Base-by-base conservation (phyloP, 2,329 filamentous ascomycete species). In the Chalara sp. region DNA sequence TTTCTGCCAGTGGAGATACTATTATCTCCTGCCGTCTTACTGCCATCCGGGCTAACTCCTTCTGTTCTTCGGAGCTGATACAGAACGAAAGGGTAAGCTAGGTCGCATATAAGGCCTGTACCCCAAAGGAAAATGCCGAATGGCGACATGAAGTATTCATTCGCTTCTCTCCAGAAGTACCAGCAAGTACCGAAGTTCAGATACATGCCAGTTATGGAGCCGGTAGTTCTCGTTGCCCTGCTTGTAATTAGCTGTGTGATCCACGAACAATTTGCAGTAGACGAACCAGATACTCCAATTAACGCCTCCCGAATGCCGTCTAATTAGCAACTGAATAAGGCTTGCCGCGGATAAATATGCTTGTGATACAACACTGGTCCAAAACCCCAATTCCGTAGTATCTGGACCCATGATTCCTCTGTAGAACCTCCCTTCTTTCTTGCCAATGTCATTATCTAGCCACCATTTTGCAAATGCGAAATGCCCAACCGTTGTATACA, bases 141-240 rank as follows among this genome's bases (percentile, higher is more conserved):
- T 0, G 71, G 72, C 32, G 68, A 69, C 46, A 68, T 62, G 32
- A 73, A 69, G 57, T 75, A 78, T 8, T 67, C 68, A 57, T 78
- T 72, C 1, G 73, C 71, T 50, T 76, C 75, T 3, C 72, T 73
- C 75, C 75, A 77, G 56, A 69, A 69, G 64, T 70, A 74, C 73
- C 73, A 76, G n/a, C 72, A 60, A 42, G 74, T 55, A 6, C 61
- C 61, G 48, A 70, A 71, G 42, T 63, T 65, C 8, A 68, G 50
- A 5, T 69, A 64, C 13, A 76, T 61, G 2, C 73, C 73, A 52
- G 69, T 61, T 6, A 74, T 47, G 1, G 72, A 70, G 5, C 74
- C 74, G 2, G 71, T 50, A 10, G 68, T 66, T 47, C 75, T 69
- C 32, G 67, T 70, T 32, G 71, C 64, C 72, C 74, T 77, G 32